A percentile compares a stretch with the other conserved stretches of the same genome.
These are phyloP conservation scores for Fonsecaea pedrosoi DNA, from an alignment of 2,329 filamentous ascomycete genomes.

Conservation along the genomic window DNA sequence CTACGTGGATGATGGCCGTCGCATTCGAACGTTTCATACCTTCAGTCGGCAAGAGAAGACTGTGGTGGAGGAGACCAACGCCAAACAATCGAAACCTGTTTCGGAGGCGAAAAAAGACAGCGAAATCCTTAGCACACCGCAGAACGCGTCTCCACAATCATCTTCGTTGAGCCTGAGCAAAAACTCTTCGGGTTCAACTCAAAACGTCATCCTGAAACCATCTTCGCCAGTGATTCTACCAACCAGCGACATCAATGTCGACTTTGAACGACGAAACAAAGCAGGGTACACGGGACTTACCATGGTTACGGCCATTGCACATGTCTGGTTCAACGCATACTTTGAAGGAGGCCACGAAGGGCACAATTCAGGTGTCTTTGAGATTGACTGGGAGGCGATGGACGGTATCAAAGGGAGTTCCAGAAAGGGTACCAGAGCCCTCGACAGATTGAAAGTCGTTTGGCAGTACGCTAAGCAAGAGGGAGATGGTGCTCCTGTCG, in stretches of 20 bases:
- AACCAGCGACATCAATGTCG: conserved; percentile 86
- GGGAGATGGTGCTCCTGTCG: conserved; percentile 34
- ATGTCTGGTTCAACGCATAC: conserved; percentile 96
- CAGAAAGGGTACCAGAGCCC: conserved; percentile 78
- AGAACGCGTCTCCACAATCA: conserved; percentile 34
- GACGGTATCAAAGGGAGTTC: conserved; percentile 93
- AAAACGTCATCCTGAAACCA: conserved; percentile 80
- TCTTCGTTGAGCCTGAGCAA: conserved; percentile 42
- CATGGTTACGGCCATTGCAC: conserved; percentile 90
- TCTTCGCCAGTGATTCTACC: conserved; percentile 71
- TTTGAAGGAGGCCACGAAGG: conserved; percentile 79
- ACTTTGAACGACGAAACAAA: conserved; percentile 84
- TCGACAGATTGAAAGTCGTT: conserved; percentile 83
- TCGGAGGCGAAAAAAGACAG: conserved; percentile 23
- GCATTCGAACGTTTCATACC: conserved; percentile 81
- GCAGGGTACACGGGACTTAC: conserved; percentile 76
- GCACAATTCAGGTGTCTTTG: conserved; percentile 73
- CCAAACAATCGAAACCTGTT: conserved; percentile 6
- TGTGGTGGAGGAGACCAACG: conserved; percentile 60
- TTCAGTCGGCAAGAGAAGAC: conserved; percentile 75
- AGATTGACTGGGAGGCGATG: conserved; percentile 77
- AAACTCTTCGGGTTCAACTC: conserved; percentile 64
- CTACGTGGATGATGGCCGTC: conserved; percentile 85
- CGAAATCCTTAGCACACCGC: conserved; percentile 35
- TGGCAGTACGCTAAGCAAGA: conserved; percentile 66